phyloP scores from a whole-genome alignment of 2,329 filamentous ascomycete genomes.

The Paracoccidioides lutzii region DNA sequence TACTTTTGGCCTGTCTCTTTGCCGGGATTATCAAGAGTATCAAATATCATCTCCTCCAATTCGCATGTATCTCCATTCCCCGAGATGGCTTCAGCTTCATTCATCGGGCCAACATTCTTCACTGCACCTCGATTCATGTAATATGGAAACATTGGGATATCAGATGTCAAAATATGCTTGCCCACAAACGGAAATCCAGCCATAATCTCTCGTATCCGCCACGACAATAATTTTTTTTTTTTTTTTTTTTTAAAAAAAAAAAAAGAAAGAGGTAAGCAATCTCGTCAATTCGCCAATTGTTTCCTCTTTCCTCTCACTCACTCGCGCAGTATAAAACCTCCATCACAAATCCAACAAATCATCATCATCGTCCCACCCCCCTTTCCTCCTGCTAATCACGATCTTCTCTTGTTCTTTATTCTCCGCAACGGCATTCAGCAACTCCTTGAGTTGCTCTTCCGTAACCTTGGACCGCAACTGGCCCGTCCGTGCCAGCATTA shows the following conservation, averaged over 20 bases:
- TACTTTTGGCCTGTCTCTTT: not conserved
- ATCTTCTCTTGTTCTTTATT: conserved; percentile 64
- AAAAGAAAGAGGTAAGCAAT: not conserved
- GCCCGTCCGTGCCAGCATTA: conserved; percentile 77
- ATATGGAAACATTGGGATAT: not conserved
- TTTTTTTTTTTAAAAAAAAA: too few relatives aligned
- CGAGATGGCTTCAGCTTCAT: not conserved
- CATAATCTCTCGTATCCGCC: not conserved
- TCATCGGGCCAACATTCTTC: not conserved
- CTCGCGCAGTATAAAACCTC: not conserved
- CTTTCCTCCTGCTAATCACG: conserved; percentile 71
- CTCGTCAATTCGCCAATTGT: not conserved
- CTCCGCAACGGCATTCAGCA: conserved; percentile 74
- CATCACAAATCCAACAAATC: conserved; percentile 32
- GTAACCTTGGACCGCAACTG: conserved; percentile 81
- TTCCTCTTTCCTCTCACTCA: not conserved
- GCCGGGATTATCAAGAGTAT: not conserved
- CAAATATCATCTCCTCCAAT: not conserved
- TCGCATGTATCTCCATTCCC: not conserved
- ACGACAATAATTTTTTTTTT: too few relatives aligned
- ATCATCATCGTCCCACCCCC: conserved; percentile 67
- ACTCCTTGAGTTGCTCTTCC: conserved; percentile 84
- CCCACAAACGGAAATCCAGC: not conserved
- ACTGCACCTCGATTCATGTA: not conserved
- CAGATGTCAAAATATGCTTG: not conserved